Percentiles rank a stretch among this genome's conserved stretches.
phyloP scores from a whole-genome alignment of 2,329 filamentous ascomycete genomes.

The Calonectria leucothoes region DNA sequence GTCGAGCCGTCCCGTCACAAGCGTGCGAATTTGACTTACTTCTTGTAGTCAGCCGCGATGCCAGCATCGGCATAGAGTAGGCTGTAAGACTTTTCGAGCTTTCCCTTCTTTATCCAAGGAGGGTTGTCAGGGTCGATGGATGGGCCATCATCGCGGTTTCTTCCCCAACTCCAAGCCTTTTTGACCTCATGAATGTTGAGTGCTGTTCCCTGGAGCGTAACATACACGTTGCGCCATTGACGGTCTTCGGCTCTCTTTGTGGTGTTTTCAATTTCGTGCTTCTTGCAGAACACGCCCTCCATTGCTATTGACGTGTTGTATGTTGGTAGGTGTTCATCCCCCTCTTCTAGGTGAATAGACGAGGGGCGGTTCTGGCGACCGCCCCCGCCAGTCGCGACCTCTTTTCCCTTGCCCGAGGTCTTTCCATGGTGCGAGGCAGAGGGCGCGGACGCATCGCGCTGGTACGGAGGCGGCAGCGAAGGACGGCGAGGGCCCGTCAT shows the following conservation, averaged over 20 bases:
- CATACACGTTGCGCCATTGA: slow-evolving; percentile 73
- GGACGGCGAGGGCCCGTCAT: slow-evolving; percentile 60
- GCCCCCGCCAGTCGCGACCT: slow-evolving; percentile 34
- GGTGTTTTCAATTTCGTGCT: slow-evolving; percentile 74
- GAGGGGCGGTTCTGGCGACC: slow-evolving; percentile 25
- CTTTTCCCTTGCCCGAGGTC: slow-evolving; percentile 31
- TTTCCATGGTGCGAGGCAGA: slow-evolving; percentile 30
- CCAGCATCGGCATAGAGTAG: slow-evolving; percentile 81
- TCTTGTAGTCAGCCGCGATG: slow-evolving; percentile 78
- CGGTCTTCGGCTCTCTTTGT: slow-evolving; percentile 71
- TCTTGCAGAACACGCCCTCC: slow-evolving; percentile 69
- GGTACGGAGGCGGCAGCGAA: slow-evolving; percentile 61
- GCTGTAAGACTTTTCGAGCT: slow-evolving; percentile 75
- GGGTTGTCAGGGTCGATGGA: slow-evolving; percentile 62
- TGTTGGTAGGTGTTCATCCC: slow-evolving; percentile 61
- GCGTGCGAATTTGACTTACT: slow-evolving; percentile 57
- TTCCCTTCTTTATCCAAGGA: slow-evolving; percentile 63
- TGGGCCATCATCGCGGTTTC: slow-evolving; percentile 60
- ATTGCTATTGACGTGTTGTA: slow-evolving; percentile 68
- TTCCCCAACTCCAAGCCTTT: slow-evolving; percentile 64
- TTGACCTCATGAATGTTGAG: slow-evolving; percentile 75
- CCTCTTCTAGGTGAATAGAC: slow-evolving; percentile 38
- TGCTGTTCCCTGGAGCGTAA: slow-evolving; percentile 75
- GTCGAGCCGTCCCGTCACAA: not conserved
- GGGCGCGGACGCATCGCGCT: slow-evolving; percentile 41